Percentiles rank a stretch among this genome's conserved stretches.
Evolutionary conservation across 495 filamentous ascomycete species (phyloP).

Genomic region (Lasiosphaeria ovina): DNA sequence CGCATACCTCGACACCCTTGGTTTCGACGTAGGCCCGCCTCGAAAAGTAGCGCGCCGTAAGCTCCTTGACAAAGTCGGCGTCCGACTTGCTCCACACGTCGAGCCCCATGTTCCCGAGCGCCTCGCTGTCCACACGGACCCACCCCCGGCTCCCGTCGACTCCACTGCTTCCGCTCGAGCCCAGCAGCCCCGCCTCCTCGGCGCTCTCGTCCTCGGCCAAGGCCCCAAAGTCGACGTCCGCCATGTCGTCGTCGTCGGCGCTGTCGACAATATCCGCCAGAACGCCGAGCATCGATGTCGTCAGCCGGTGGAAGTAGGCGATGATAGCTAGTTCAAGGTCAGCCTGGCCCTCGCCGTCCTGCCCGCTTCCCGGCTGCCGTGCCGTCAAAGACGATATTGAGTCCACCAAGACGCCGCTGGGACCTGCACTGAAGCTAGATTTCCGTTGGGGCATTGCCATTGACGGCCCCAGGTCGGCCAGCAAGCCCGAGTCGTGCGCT

Average conservation of each 20-base stretch:
- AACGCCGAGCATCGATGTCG: slow-evolving; percentile 64
- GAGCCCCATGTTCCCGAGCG: slow-evolving; percentile 76
- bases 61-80: slow-evolving; percentile 66
- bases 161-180: slow-evolving; percentile 28
- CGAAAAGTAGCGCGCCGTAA: slow-evolving; percentile 69
- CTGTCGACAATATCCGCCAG: slow-evolving; percentile 67
- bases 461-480: slow-evolving; percentile 42
- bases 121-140: slow-evolving; percentile 63
- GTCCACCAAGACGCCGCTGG: slow-evolving; percentile 21
- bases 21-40: slow-evolving; percentile 66
- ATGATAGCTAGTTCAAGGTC: slow-evolving; percentile 71
- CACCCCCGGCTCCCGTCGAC: slow-evolving; percentile 38
- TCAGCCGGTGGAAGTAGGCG: slow-evolving; percentile 88
- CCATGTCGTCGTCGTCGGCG: slow-evolving; percentile 50
- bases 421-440: slow-evolving; percentile 25
- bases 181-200: slow-evolving; percentile 26
- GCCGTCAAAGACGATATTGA: slow-evolving; percentile 42
- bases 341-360: slow-evolving; percentile 32
- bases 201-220: slow-evolving; percentile 19
- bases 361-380: slow-evolving; percentile 10
- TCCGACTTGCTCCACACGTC: slow-evolving; percentile 84
- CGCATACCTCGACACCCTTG: slow-evolving; percentile 75
- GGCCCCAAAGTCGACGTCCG: slow-evolving; percentile 38
- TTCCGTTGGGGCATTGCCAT: slow-evolving; percentile 29
- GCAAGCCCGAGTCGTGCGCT: slow-evolving; percentile 45